Percentiles rank a stretch among this genome's conserved stretches.
These are phyloP conservation scores for Candida frijolesensis DNA, from an alignment of 1,139 yeast species.

Conservation along the genomic window DNA sequence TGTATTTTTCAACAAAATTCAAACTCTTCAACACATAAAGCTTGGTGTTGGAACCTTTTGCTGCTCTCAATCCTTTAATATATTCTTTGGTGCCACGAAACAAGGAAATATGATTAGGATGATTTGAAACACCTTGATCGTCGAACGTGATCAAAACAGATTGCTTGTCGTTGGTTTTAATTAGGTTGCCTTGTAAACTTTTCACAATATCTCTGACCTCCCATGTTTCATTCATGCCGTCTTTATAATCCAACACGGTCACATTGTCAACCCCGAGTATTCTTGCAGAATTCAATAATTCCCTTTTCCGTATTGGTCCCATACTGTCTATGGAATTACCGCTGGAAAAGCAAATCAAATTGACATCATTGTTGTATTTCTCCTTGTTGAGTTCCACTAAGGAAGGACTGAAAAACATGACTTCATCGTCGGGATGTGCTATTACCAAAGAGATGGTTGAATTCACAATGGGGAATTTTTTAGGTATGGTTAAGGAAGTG, in stretches of 20 bases:
- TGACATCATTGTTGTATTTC: constrained; percentile 51
- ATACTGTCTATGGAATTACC: constrained; percentile 71
- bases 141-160: constrained; percentile 76
- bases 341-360: constrained; percentile 70
- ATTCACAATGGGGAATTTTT: constrained; percentile 36
- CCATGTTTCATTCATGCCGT: constrained; percentile 79
- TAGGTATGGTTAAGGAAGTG: constrained; percentile 39
- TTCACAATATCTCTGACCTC: constrained; percentile 42
- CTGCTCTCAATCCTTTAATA: constrained; percentile 14
- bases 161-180: constrained; percentile 6
- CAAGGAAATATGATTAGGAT: constrained; percentile 79
- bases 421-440: constrained; percentile 98
- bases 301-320: constrained; percentile 63
- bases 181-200: constrained; percentile 24
- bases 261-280: constrained; percentile 61
- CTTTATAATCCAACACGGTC: constrained; percentile 57
- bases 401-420: constrained; percentile 94
- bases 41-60: constrained; percentile 16
- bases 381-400: constrained; percentile 54
- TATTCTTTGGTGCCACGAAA: constrained; percentile 54
- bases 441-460: constrained; percentile 57
- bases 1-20: constrained; percentile 52
- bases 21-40: constrained; percentile 48
- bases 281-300: constrained; percentile 58
- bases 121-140: constrained; percentile 77